phyloP scores from a whole-genome alignment of 179 eudicot species.

The Heliamphora pulchella region DNA sequence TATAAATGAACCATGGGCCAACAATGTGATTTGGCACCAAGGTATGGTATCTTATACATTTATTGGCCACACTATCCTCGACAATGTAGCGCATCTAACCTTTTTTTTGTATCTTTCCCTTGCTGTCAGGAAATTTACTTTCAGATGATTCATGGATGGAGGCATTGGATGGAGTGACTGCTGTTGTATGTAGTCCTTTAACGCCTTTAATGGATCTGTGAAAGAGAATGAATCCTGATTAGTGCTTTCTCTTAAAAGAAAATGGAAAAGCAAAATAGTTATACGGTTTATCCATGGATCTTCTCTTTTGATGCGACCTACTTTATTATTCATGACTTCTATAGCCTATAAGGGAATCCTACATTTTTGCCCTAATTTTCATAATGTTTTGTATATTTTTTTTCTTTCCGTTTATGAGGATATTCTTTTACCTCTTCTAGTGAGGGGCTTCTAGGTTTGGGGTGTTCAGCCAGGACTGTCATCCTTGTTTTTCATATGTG shows the following conservation, averaged over 20 bases:
- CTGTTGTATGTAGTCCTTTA: slow-evolving; percentile 50
- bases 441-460: background rate
- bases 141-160: slow-evolving; percentile 64
- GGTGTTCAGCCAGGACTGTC: background rate
- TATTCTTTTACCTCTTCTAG: background rate
- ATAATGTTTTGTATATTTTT: background rate
- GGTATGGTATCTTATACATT: slow-evolving; percentile 33
- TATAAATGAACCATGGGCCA: slow-evolving; percentile 62
- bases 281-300: background rate
- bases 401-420: background rate
- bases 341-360: no score
- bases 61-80: background rate
- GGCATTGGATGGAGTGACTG: slow-evolving; percentile 66
- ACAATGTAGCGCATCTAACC: background rate
- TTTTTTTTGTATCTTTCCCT: slow-evolving; percentile 7
- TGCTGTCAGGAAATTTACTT: slow-evolving; percentile 60
- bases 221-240: background rate
- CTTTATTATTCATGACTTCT: background rate
- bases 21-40: slow-evolving; percentile 60
- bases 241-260: background rate
- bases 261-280: background rate
- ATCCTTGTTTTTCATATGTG: background rate
- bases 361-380: background rate
- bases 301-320: background rate
- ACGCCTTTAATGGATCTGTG: background rate